Base-by-base conservation (phyloP, 2,329 filamentous ascomycete genomes). In the Fusarium sp. region DNA sequence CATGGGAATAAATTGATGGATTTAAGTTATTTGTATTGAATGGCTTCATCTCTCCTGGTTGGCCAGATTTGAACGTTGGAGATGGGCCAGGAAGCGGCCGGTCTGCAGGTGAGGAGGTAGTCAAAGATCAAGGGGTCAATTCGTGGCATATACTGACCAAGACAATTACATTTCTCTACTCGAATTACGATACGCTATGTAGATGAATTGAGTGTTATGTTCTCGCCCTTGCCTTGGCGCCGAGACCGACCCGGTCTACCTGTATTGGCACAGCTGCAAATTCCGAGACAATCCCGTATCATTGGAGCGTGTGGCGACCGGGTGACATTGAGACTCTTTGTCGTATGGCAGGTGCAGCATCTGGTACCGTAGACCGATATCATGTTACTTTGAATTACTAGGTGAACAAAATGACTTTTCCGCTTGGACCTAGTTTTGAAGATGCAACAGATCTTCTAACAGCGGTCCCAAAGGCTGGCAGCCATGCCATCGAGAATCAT, bases 171-270 rank as follows among this genome's bases (percentile, higher is more conserved):
- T 35, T 32, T 38, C 32, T 46, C 30, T 6, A 13, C 23, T 16
- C 11, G 5, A 19, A 19, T 25, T 4, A 18, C 4, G 8, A 11
- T 23, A 32, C 5, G 13, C 35, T 32, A 6, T 21, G n/a, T 12
- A 30, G 10, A 10, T 13, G 15, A 9, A 42, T 16, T 43, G 8
- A 21, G 6, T 19, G 15, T 35, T 19, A 28, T 35, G 11, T n/a
- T 38, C n/a, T 6, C 13, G 16, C 64, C 49, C 66, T 63, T 68
- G 33, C 43, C 19, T 62, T 62, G 18, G 23, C 10, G n/a, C 16
- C 47, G 16, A 30, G 44, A 47, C 19, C 4, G 25, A n/a, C 9
- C 13, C 30, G 13, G 25, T 16, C 9, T 52, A 42, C n/a, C n/a
- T 43, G 3, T 28, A 28, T 42, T 30, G n/a, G n/a, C n/a, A 25